Conservation (phyloP, 2,329 filamentous ascomycete genomes). For the Cercospora berteroae region DNA sequence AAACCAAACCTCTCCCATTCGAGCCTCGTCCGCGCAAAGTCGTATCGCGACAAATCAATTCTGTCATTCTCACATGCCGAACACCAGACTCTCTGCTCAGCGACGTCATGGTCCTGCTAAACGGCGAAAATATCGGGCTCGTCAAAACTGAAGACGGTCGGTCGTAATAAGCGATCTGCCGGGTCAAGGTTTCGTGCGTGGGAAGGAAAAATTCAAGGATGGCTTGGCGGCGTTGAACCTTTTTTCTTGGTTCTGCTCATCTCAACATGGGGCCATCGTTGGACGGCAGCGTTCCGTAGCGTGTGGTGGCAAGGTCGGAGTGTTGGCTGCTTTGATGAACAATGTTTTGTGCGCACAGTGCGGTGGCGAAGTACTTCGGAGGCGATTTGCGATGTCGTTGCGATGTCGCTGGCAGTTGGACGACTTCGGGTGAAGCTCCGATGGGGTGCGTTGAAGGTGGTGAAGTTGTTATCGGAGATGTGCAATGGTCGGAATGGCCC, state of each 20-base stretch:
- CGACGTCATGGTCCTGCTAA: not conserved
- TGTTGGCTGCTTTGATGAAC: not conserved
- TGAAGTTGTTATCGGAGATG: too few relatives aligned
- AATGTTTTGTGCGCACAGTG: not conserved
- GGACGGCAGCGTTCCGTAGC: not conserved
- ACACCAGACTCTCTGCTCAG: not conserved
- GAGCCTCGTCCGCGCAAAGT: not conserved
- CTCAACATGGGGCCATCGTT: not conserved
- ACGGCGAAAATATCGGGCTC: not conserved
- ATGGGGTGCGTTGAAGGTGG: not conserved
- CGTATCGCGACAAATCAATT: not conserved
- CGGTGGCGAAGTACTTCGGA: not conserved
- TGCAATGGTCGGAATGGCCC: not conserved
- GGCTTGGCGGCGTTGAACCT: not conserved
- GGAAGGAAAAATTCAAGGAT: not conserved
- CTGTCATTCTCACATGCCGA: not conserved
- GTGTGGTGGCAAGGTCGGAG: not conserved
- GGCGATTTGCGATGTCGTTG: not conserved
- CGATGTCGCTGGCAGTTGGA: not conserved
- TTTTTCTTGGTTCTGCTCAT: not conserved
- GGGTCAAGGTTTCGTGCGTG: not conserved
- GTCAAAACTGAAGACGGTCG: too few relatives aligned
- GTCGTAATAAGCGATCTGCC: not conserved
- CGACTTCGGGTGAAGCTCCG: not conserved
- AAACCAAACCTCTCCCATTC: too few relatives aligned